Evolutionary conservation across 768 basidiomycete species (phyloP), one percentile per base, ranked within the genome.

Genomic region (Rhizopogon vesiculosus): DNA sequence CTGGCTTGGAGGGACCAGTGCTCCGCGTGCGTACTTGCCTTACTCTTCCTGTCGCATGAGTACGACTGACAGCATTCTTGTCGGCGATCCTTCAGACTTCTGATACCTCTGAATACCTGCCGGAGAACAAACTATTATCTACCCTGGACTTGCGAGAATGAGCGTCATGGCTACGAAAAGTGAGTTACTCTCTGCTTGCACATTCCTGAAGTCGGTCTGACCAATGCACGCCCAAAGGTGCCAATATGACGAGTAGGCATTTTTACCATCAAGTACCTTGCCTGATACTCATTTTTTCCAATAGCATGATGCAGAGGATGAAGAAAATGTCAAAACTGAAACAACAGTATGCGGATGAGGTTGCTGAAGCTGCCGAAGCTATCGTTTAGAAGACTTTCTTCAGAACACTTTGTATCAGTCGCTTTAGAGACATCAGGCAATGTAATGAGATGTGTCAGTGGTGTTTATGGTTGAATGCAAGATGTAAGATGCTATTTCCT

Each of bases 91-190:
- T 57, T 40, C 63, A 97, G 93, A 53, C 78, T 95, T 28, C 76
- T 96, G 60, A 82, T 97, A 50, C 93, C 93, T 19, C 76, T 97
- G 56, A 96, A 97, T 67, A 74, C 85, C 59, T 97, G 93, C 72
- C 84, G 93, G 62, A 85, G 82, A 70, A 77, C 90, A 65, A 83
- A 82, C 49, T 74, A 73, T 51, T 97, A 93, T 69, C 70, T 90
- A 64, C 87, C 91, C n/a, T 97, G 93, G 93, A 86, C 94, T 61
- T 96, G 93, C 69, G 89, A 93, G 69, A 85, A 93, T 61, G 89
- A 96, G 74, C 78, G 87, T 58, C 88, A 92, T 68, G 76, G 77
- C 35, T 91, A 96, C 66, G 92, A 96, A 76, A 85, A 90, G 91
- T 89, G 66, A 64, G 85, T 77, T 22, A 9, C 5, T 16, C 40